phyloP scores from a whole-genome alignment of 1,139 yeast genomes.

The Arxiozyma heterogenica region DNA sequence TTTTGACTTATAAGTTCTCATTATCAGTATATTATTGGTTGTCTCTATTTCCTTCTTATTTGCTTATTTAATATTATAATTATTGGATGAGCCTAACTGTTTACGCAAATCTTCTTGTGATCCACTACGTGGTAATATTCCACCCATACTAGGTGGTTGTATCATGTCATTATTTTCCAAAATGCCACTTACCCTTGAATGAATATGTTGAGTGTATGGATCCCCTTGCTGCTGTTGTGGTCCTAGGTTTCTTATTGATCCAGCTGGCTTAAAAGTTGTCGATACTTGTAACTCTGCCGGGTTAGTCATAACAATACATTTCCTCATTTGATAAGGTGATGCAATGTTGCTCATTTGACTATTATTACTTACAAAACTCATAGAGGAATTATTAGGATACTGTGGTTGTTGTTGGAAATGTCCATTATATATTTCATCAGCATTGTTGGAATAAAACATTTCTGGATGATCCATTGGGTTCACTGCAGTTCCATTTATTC shows the following conservation, averaged over 20 bases:
- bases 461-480: constrained; percentile 30
- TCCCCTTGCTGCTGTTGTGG: constrained; percentile 20
- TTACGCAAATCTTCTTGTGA: constrained; percentile 34
- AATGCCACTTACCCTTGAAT: constrained; percentile 24
- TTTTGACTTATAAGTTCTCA: background rate
- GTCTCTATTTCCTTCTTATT: constrained; percentile 2
- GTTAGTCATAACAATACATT: constrained; percentile 69
- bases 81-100: constrained; percentile 33
- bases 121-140: constrained; percentile 31
- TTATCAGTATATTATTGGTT: background rate
- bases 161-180: constrained; percentile 20
- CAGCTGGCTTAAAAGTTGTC: constrained; percentile 61
- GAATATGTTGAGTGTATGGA: constrained; percentile 12
- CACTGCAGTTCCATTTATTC: constrained; percentile 22
- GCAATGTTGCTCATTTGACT: constrained; percentile 15
- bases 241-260: constrained; percentile 34
- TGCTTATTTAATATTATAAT: constrained; percentile 16
- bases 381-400: constrained; percentile 6
- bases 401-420: constrained; percentile 4
- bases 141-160: constrained; percentile 25
- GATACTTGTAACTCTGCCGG: constrained; percentile 55
- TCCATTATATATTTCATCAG: background rate
- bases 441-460: constrained; percentile 17
- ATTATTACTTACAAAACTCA: constrained; percentile 9
- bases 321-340: constrained; percentile 42